A percentile compares a stretch with the other conserved stretches of the same genome.
These are phyloP conservation scores for Pythium rishiriense DNA, from an alignment of 352 stramenopile species.

Conservation along the genomic window DNA sequence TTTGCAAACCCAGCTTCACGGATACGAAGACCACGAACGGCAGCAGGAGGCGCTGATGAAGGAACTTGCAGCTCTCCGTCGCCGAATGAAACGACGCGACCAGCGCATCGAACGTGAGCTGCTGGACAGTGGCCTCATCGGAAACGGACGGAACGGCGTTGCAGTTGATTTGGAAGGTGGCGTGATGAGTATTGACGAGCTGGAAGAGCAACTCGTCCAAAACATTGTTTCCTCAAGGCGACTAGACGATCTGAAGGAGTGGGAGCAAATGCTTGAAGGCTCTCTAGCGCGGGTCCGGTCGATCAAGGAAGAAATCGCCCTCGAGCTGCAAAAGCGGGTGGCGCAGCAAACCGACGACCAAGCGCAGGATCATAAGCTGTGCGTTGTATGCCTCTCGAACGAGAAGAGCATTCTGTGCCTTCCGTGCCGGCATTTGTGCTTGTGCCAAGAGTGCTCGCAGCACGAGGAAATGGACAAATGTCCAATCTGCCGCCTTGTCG, in stretches of 20 bases:
- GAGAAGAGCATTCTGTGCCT: constrained; percentile 86
- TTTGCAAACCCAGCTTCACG: constrained; percentile 71
- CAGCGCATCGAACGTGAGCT: constrained; percentile 27
- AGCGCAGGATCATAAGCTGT: constrained; percentile 79
- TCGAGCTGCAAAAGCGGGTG: constrained; percentile 75
- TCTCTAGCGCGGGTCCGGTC: constrained; percentile 53
- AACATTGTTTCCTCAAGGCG: constrained; percentile 32
- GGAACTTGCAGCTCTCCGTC: constrained; percentile 40
- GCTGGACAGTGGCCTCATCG: constrained; percentile 16
- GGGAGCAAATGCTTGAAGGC: constrained; percentile 69
- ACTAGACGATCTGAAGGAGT: constrained; percentile 70
- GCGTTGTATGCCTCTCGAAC: constrained; percentile 79
- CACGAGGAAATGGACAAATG: constrained; percentile 77
- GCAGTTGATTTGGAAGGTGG: constrained; percentile 30
- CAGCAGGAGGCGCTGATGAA: constrained; percentile 71
- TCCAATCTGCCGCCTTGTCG: constrained; percentile 80
- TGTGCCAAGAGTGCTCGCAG: constrained; percentile 72
- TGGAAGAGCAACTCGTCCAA: constrained; percentile 32
- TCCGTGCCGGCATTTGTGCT: constrained; percentile 78
- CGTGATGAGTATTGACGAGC: constrained; percentile 32
- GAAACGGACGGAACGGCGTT: constrained; percentile 11
- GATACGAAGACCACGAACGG: constrained; percentile 62
- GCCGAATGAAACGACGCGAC: constrained; percentile 31
- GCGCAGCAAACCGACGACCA: constrained; percentile 77
- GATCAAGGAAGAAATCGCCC: constrained; percentile 71